Evolutionary conservation across 2,329 filamentous ascomycete species (phyloP).

Genomic region (Hirsutella minnesotensis): DNA sequence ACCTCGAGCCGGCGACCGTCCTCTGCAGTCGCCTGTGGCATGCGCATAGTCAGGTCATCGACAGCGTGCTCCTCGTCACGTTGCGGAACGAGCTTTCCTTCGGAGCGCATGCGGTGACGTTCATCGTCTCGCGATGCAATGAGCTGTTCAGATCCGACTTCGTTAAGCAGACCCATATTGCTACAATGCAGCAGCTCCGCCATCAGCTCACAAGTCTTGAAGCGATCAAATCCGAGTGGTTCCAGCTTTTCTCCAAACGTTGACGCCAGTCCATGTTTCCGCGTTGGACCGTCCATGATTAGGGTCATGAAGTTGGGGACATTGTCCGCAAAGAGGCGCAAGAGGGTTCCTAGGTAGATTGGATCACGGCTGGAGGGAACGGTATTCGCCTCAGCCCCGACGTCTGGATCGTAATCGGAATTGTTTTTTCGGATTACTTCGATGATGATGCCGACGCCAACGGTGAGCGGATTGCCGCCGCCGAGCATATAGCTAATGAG

Average conservation of each 20-base stretch:
- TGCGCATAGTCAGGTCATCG: constrained; percentile 53
- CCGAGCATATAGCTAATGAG: constrained; percentile 87
- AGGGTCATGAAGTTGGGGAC: constrained; percentile 91
- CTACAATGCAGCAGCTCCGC: constrained; percentile 94
- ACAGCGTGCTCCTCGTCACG: constrained; percentile 25
- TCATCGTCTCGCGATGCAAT: constrained; percentile 71
- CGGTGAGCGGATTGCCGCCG: constrained; percentile 87
- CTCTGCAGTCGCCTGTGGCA: constrained; percentile 33
- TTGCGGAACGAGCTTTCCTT: constrained; percentile 53
- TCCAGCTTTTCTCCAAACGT: constrained; percentile 89
- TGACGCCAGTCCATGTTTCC: constrained; percentile 64
- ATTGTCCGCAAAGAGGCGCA: constrained; percentile 79
- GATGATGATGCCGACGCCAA: constrained; percentile 93
- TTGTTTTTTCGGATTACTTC: constrained; percentile 99
- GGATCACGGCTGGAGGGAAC: constrained; percentile 78
- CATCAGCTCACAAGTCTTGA: constrained; percentile 99
- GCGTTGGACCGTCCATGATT: constrained; percentile 66
- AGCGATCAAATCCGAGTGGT: constrained; percentile 89
- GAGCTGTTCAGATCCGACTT: constrained; percentile 77
- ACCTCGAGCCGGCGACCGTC: constrained; percentile 66
- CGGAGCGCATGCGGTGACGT: constrained; percentile 63
- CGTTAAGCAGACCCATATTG: constrained; percentile 95
- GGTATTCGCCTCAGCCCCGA: constrained; percentile 67
- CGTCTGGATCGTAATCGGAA: constrained; percentile 93
- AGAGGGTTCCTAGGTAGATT: constrained; percentile 85